Percentiles rank a stretch among this genome's conserved stretches.
Conservation (phyloP, 176 grass and related monocot genomes). For the Cenchrus americanus region DNA sequence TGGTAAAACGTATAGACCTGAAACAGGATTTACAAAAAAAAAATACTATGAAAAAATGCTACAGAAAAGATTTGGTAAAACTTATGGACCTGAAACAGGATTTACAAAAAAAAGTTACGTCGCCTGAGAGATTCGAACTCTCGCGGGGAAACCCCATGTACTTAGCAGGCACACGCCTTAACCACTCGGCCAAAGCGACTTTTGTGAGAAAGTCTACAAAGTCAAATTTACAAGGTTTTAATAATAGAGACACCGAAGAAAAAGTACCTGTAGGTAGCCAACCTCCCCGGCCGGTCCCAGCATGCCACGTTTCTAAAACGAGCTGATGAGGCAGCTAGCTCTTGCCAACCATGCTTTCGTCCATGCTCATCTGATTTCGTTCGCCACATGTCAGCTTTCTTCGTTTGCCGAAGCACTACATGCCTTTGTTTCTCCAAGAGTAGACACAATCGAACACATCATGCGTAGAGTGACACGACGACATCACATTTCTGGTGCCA, state of each 20-base stretch:
- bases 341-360: neutral
- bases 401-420: neutral
- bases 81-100: neutral
- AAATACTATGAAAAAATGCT: no score
- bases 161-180: slow-evolving; percentile 90
- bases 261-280: neutral
- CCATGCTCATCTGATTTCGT: neutral
- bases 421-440: neutral
- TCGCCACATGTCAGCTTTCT: neutral
- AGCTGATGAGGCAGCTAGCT: neutral
- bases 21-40: no score
- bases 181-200: slow-evolving; percentile 90
- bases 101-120: neutral
- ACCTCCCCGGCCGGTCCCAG: neutral
- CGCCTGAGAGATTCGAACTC: slow-evolving; percentile 94
- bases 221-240: no score
- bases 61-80: no score
- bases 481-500: neutral
- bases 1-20: no score
- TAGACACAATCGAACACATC: neutral
- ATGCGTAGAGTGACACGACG: neutral
- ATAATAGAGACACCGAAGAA: no score
- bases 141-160: slow-evolving; percentile 84
- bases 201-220: no score
- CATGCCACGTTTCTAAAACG: neutral